Evolutionary conservation across 2,329 filamentous ascomycete species (phyloP).

Genomic region (Ophiostoma ulmi): DNA sequence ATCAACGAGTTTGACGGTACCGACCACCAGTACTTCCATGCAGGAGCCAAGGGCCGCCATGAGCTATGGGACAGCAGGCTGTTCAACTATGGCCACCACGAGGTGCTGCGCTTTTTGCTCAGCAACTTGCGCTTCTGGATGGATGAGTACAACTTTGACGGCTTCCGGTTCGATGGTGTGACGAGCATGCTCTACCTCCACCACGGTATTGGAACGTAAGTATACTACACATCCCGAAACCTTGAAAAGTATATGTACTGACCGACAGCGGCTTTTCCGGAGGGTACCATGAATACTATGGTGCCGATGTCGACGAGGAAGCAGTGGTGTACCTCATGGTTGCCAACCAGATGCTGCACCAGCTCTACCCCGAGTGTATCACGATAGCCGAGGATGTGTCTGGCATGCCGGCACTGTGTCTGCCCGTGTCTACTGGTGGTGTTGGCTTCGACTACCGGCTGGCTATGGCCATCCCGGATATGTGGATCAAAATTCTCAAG

Average conservation of each 20-base stretch:
- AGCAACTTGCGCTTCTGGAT: constrained; percentile 98
- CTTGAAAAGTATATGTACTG: neutral
- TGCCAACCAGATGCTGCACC: constrained; percentile 91
- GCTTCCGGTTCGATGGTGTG: constrained; percentile 95
- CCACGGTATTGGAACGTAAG: constrained; percentile 94
- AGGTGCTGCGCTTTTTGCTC: constrained; percentile 90
- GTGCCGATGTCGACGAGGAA: constrained; percentile 81
- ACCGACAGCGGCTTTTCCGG: constrained; percentile 80
- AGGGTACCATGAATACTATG: constrained; percentile 98
- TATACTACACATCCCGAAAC: constrained; percentile 20
- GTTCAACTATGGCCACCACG: constrained; percentile 95
- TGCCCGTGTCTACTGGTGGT: constrained; percentile 78
- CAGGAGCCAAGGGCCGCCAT: constrained; percentile 75
- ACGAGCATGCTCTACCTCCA: constrained; percentile 97
- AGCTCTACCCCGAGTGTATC: constrained; percentile 80
- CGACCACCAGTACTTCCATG: constrained; percentile 94
- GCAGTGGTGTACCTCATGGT: constrained; percentile 93
- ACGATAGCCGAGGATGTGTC: constrained; percentile 97
- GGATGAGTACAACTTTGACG: constrained; percentile 95
- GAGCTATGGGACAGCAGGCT: constrained; percentile 93
- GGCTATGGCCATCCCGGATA: constrained; percentile 94
- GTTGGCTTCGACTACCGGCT: constrained; percentile 96
- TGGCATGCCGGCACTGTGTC: constrained; percentile 94
- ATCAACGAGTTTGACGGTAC: constrained; percentile 94
- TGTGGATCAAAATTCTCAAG: constrained; percentile 99